phyloP scores from a whole-genome alignment of 2,329 filamentous ascomycete genomes.

The Shiraia sp. region DNA sequence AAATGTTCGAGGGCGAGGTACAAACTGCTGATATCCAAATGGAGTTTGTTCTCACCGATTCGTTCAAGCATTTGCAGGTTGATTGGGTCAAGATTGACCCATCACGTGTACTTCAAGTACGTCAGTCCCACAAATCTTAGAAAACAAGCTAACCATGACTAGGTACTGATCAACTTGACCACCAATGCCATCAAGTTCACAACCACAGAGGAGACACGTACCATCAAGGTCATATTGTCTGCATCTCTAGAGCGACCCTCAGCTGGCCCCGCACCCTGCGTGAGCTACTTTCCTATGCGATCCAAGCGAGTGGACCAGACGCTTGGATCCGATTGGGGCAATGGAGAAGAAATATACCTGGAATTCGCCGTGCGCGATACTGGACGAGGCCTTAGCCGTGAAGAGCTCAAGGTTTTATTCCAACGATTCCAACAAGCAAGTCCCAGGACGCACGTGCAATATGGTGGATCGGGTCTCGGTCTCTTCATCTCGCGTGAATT shows the following conservation, averaged over 20 bases:
- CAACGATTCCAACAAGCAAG: conserved; percentile 79
- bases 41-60: conserved; percentile 64
- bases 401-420: conserved; percentile 76
- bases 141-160: conserved; percentile 3
- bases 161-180: conserved; percentile 75
- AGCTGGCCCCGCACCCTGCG: conserved; percentile 47
- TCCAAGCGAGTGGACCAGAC: conserved; percentile 53
- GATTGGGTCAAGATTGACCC: conserved; percentile 76
- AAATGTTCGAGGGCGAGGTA: conserved; percentile 79
- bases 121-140: background rate
- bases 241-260: conserved; percentile 63
- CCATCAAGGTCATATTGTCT: conserved; percentile 68
- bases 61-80: conserved; percentile 60
- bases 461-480: conserved; percentile 77
- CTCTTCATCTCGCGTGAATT: conserved; percentile 78
- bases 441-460: conserved; percentile 74
- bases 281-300: conserved; percentile 66
- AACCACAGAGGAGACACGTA: conserved; percentile 62
- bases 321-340: conserved; percentile 68
- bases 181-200: conserved; percentile 87
- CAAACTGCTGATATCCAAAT: conserved; percentile 70
- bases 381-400: conserved; percentile 70
- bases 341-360: conserved; percentile 67
- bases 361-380: conserved; percentile 77
- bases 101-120: conserved; percentile 68